Conservation (phyloP, 345 rosid species). For the Luvunga scandens region DNA sequence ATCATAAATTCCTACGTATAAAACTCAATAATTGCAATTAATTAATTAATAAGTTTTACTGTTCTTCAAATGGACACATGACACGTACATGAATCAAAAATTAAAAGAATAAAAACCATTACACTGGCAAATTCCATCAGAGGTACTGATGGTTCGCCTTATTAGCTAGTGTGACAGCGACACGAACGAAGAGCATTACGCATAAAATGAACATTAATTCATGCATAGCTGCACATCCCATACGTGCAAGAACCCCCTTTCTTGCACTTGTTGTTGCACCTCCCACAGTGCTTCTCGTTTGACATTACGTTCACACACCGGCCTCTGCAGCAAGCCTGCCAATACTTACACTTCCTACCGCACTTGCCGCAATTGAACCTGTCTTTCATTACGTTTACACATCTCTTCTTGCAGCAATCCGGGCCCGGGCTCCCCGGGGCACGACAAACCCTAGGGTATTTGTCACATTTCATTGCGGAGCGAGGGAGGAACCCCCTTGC, state of each 20-base stretch:
- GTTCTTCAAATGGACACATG: not conserved
- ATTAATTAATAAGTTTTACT: no score
- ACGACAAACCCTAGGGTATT: conserved; percentile 45
- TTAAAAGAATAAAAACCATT: not conserved
- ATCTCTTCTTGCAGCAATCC: conserved; percentile 54
- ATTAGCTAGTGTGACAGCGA: not conserved
- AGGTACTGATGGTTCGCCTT: conserved; percentile 3
- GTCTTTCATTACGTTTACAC: conserved; percentile 45
- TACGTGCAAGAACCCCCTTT: conserved; percentile 46
- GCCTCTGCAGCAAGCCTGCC: conserved; percentile 55
- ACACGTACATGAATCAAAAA: not conserved
- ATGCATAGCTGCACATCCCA: conserved; percentile 68
- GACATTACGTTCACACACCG: conserved; percentile 56
- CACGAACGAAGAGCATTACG: not conserved
- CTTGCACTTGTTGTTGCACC: conserved; percentile 53
- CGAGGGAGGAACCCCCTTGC: conserved; percentile 10
- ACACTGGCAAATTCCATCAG: not conserved
- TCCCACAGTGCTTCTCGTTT: conserved; percentile 52
- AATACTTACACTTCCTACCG: conserved; percentile 50
- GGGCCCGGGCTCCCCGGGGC: conserved; percentile 50
- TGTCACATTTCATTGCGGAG: conserved; percentile 37
- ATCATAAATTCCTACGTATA: no score
- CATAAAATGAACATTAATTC: not conserved
- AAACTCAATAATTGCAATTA: no score
- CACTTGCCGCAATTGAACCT: conserved; percentile 49